Evolutionary conservation across 1,284 basidiomycete species (phyloP).

Genomic region (Ustilago xerochloae): DNA sequence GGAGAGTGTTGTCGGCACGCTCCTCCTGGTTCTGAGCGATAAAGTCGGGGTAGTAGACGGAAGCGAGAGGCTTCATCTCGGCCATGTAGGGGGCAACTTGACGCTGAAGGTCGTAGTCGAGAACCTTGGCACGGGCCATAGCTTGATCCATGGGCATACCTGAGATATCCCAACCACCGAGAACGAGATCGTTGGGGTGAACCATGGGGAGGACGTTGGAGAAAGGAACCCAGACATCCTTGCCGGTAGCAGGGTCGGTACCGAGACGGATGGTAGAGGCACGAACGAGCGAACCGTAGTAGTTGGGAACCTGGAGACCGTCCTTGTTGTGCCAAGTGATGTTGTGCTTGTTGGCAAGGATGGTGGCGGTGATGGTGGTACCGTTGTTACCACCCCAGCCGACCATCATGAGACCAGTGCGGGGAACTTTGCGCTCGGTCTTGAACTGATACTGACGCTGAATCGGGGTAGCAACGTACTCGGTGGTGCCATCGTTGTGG

Average conservation of each 20-base stretch:
- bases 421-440: slow-evolving; percentile 85
- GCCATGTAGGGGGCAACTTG: slow-evolving; percentile 90
- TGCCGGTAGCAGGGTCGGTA: slow-evolving; percentile 81
- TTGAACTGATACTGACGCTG: slow-evolving; percentile 79
- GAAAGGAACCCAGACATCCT: slow-evolving; percentile 92
- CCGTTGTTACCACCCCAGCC: slow-evolving; percentile 98
- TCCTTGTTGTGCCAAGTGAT: slow-evolving; percentile 95
- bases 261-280: slow-evolving; percentile 95
- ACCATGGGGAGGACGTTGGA: slow-evolving; percentile 97
- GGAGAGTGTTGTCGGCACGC: slow-evolving; percentile 90
- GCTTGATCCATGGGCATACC: slow-evolving; percentile 85
- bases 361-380: slow-evolving; percentile 90
- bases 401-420: slow-evolving; percentile 96
- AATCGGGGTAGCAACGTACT: slow-evolving; percentile 63
- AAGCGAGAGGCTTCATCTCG: slow-evolving; percentile 85
- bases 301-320: slow-evolving; percentile 93
- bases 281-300: slow-evolving; percentile 79
- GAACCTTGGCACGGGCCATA: slow-evolving; percentile 91
- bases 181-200: slow-evolving; percentile 95
- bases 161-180: slow-evolving; percentile 98
- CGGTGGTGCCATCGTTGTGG: slow-evolving; percentile 61
- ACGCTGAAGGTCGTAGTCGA: slow-evolving; percentile 96
- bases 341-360: slow-evolving; percentile 95
- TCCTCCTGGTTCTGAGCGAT: slow-evolving; percentile 98
- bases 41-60: slow-evolving; percentile 78